Conservation (phyloP, 352 stramenopile species). For the Albugo laibachii region DNA sequence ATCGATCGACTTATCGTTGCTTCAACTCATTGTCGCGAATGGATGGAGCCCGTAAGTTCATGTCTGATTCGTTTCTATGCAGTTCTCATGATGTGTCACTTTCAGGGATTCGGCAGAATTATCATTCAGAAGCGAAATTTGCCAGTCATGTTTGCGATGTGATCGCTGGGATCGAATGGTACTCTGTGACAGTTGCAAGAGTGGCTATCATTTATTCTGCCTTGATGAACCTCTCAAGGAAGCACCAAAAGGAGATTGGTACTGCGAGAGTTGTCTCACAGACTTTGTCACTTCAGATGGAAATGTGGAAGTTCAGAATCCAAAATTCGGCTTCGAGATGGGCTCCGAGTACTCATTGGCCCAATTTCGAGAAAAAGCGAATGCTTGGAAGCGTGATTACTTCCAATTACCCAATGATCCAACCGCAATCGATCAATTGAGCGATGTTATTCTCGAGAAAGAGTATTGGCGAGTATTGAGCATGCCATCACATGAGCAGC, state of each 20-base stretch:
- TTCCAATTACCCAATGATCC: slow-evolving; percentile 24
- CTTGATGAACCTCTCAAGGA: slow-evolving; percentile 26
- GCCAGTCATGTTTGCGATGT: slow-evolving; percentile 59
- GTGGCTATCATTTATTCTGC: slow-evolving; percentile 67
- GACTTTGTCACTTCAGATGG: background rate
- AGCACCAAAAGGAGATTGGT: slow-evolving; percentile 60
- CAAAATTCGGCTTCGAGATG: slow-evolving; percentile 72
- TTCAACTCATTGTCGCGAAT: slow-evolving; percentile 68
- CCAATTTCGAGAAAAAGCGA: slow-evolving; percentile 67
- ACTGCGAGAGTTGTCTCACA: slow-evolving; percentile 41
- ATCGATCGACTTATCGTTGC: slow-evolving; percentile 32
- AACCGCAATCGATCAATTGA: slow-evolving; percentile 19
- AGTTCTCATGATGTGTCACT: background rate
- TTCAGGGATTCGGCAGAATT: slow-evolving; percentile 35
- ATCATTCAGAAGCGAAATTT: slow-evolving; percentile 62
- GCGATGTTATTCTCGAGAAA: slow-evolving; percentile 46
- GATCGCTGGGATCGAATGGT: slow-evolving; percentile 69
- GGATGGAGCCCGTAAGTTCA: slow-evolving; percentile 33
- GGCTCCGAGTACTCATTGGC: slow-evolving; percentile 54
- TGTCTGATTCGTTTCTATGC: background rate
- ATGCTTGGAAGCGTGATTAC: slow-evolving; percentile 64
- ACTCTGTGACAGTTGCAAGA: slow-evolving; percentile 64
- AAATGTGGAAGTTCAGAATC: slow-evolving; percentile 8
- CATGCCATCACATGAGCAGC: slow-evolving; percentile 47
- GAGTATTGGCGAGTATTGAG: slow-evolving; percentile 82